These are phyloP conservation scores for Flaveria sonorensis DNA, from an alignment of 129 eudicot species.

Conservation along the genomic window DNA sequence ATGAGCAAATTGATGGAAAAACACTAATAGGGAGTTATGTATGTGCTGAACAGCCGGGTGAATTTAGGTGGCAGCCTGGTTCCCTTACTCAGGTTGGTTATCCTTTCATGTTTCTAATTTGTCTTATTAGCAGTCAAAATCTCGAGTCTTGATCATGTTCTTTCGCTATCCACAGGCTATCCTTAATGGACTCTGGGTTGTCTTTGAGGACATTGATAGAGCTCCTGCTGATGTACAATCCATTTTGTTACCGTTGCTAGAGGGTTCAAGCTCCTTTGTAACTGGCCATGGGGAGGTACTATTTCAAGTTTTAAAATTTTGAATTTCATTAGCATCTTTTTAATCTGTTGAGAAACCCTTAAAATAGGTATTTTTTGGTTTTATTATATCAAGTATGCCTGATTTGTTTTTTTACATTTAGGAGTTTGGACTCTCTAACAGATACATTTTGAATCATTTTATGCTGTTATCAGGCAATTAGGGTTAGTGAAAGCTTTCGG, in stretches of 20 bases:
- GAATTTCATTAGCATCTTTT: background rate
- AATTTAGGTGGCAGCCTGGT: constrained; percentile 99
- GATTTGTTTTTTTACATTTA: background rate
- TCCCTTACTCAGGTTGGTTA: constrained; percentile 89
- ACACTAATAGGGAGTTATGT: constrained; percentile 91
- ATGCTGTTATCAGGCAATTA: constrained; percentile 61
- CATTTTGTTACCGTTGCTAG: constrained; percentile 87
- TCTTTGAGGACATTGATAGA: constrained; percentile 95
- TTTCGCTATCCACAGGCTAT: constrained; percentile 62
- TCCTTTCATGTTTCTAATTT: background rate
- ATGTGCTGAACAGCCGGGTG: constrained; percentile 93
- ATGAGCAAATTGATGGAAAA: constrained; percentile 96
- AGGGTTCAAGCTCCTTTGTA: constrained; percentile 71
- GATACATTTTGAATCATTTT: constrained; percentile 8
- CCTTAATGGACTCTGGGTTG: constrained; percentile 85
- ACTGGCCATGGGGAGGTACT: constrained; percentile 96
- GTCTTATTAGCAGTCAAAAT: background rate
- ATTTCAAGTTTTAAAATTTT: background rate
- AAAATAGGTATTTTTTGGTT: constrained; percentile 4
- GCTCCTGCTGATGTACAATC: constrained; percentile 90
- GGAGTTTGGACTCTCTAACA: background rate
- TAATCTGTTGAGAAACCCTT: constrained; percentile 1
- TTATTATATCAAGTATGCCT: background rate
- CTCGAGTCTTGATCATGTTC: background rate
- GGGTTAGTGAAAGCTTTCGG: constrained; percentile 71